Conservation (phyloP, 75 land plant species). For the Cupressus sempervirens region DNA sequence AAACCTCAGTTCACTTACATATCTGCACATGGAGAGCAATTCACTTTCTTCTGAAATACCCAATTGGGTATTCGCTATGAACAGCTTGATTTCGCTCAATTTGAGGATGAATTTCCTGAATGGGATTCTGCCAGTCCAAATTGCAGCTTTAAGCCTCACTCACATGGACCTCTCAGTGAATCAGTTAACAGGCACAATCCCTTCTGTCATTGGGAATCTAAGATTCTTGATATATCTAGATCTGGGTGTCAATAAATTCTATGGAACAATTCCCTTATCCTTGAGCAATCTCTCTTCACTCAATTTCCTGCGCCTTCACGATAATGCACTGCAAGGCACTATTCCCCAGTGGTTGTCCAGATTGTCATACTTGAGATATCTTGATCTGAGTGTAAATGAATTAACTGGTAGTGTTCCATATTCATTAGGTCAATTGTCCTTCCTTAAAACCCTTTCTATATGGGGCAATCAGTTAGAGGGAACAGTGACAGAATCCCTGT, state of each 20-base stretch:
- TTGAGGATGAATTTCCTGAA: not conserved
- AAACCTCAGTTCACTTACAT: not conserved
- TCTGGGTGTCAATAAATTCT: not conserved
- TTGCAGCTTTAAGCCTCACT: not conserved
- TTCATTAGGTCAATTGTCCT: conserved; percentile 13
- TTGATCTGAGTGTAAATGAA: conserved; percentile 22
- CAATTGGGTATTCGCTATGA: not conserved
- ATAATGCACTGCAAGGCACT: conserved; percentile 23
- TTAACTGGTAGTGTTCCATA: conserved; percentile 32
- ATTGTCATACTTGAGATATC: not conserved
- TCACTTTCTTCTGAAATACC: not conserved
- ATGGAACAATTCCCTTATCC: conserved; percentile 17
- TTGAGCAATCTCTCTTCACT: conserved; percentile 17
- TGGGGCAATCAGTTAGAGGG: not conserved
- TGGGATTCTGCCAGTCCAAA: not conserved
- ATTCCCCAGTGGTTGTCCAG: conserved; percentile 8
- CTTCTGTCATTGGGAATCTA: not conserved
- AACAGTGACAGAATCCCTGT: not conserved
- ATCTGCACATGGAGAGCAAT: not conserved
- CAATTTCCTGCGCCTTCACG: conserved; percentile 15
- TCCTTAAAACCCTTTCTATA: conserved; percentile 8
- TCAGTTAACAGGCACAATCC: not conserved
- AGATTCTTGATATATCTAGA: not conserved
- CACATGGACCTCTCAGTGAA: not conserved
- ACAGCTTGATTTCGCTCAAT: not conserved